Evolutionary conservation across 495 filamentous ascomycete species (phyloP).

Genomic region (Neurospora intermedia): DNA sequence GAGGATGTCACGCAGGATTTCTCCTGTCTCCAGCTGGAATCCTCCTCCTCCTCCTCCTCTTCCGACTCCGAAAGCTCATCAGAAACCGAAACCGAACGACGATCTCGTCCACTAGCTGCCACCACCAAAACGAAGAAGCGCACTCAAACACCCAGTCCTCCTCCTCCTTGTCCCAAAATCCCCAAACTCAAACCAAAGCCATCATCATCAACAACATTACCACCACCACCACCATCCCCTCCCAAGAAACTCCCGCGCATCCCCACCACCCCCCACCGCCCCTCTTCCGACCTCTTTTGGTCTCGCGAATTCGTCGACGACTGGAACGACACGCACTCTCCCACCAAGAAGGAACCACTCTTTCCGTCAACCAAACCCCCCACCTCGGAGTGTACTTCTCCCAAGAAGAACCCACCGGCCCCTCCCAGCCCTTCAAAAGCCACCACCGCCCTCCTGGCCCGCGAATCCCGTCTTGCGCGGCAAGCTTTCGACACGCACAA

Average conservation of each 20-base stretch:
- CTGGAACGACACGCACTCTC: constrained; percentile 76
- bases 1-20: constrained; percentile 16
- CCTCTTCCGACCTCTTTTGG: constrained; percentile 75
- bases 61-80: background rate
- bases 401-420: constrained; percentile 41
- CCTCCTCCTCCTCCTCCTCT: background rate
- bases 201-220: background rate
- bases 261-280: constrained; percentile 41
- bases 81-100: background rate
- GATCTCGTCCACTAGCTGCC: background rate
- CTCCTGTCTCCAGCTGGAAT: constrained; percentile 15
- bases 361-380: constrained; percentile 16
- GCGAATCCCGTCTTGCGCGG: constrained; percentile 27
- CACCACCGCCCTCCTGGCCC: constrained; percentile 7
- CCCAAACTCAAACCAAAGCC: constrained; percentile 8
- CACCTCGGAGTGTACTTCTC: constrained; percentile 35
- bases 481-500: constrained; percentile 61
- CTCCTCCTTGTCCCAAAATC: constrained; percentile 20
- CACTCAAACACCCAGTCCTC: constrained; percentile 9
- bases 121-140: background rate
- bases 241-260: constrained; percentile 30
- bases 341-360: constrained; percentile 44
- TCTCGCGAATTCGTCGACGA: constrained; percentile 59
- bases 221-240: constrained; percentile 8
- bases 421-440: constrained; percentile 9